Evolutionary conservation across 805 yeast species (phyloP), one percentile per base, ranked within the genome.

Genomic region (Starmerella bombicola): DNA sequence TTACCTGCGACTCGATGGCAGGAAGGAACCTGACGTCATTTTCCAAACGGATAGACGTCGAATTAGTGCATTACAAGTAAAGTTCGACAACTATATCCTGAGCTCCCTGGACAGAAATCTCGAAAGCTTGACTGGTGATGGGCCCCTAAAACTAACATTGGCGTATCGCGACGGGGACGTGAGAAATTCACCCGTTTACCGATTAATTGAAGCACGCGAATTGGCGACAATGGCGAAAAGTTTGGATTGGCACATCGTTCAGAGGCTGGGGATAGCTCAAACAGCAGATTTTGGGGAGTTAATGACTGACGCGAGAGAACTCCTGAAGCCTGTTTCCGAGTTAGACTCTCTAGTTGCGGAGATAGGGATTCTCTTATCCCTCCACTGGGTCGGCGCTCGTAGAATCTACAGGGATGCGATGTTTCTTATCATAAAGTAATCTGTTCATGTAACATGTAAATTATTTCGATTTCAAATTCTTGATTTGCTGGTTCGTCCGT

Each of bases 361-460:
- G 20, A 13, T 40, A n/a, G 5, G 29, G 2, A 35, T 20, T 7
- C 20, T 43, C 2, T 22, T 43, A 4, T 24, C 4, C 5, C 29
- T 43, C 10, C 47, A 43, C 26, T 43, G 47, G 47, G 3, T 31
- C 3, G 34, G 45, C 16, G 36, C 42, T 20, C 13, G n/a, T n/a
- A n/a, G 30, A 12, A 21, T 32, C 4, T 38, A 18, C 35, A 37
- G 32, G n/a, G 34, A 17, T 6, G 18, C 18, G 7, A 16, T 31
- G 13, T 15, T n/a, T n/a, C n/a, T n/a, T n/a, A n/a, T n/a, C n/a
- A n/a, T n/a, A n/a, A n/a, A 7, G 19, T 15, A 13, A 7, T 10
- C 18, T 31, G 22, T 12, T 8, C 33, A 30, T 13, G 12, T 24
- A 13, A 24, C 28, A 24, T 24, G n/a, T n/a, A n/a, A n/a, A n/a